A percentile compares a stretch with the other conserved stretches of the same genome.
phyloP scores from a whole-genome alignment of 2,329 filamentous ascomycete genomes.

The Paecilomyces dactylethromorphus region DNA sequence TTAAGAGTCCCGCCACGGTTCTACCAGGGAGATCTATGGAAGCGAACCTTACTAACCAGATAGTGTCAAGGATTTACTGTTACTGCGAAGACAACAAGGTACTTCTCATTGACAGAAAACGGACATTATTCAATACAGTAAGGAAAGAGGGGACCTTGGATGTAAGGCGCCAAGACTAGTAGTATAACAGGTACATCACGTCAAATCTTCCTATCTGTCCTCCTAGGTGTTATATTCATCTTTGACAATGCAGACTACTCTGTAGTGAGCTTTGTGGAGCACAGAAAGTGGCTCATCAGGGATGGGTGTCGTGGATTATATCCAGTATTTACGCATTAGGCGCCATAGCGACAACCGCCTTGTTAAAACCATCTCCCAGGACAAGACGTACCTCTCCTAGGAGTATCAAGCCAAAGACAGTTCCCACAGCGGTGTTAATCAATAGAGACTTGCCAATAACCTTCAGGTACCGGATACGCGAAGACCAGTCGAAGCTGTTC shows the following conservation, averaged over 20 bases:
- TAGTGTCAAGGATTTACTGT: neutral
- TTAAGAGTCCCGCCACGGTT: neutral
- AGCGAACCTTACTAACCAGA: neutral
- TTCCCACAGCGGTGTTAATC: constrained; percentile 44
- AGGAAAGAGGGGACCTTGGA: neutral
- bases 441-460: constrained; percentile 66
- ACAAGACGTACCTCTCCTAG: constrained; percentile 48
- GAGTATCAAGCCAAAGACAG: constrained; percentile 46
- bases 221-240: neutral
- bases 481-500: constrained; percentile 66
- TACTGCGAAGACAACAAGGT: neutral
- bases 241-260: neutral
- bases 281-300: neutral
- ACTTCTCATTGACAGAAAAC: neutral
- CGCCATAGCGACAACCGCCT: constrained; percentile 6
- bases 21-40: neutral
- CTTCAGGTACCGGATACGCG: constrained; percentile 67
- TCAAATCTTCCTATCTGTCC: neutral
- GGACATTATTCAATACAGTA: neutral
- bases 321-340: neutral
- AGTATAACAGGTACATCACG: neutral
- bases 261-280: neutral
- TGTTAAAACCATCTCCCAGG: constrained; percentile 24
- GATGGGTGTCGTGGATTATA: neutral
- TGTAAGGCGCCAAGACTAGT: neutral